Conservation (phyloP, 2,329 filamentous ascomycete genomes). For the Neospermospora avenae region DNA sequence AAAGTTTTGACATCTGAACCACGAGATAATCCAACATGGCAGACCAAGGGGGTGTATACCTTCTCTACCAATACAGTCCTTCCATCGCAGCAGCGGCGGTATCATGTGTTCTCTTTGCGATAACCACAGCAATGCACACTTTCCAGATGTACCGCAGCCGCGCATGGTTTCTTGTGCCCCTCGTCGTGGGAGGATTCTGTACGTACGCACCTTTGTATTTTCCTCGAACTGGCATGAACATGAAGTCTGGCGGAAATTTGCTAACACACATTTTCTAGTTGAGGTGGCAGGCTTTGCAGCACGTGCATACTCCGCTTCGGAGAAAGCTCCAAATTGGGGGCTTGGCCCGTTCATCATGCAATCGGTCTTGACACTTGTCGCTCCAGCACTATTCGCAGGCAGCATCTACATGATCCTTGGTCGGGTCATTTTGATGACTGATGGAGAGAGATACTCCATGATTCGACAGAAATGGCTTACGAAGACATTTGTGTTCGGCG, state of each 20-base stretch:
- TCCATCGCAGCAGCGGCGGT: background rate
- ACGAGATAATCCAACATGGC: too few relatives aligned
- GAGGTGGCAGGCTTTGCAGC: slow-evolving; percentile 38
- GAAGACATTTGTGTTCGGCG: slow-evolving; percentile 43
- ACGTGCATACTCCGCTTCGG: slow-evolving; percentile 25
- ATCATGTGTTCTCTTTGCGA: background rate
- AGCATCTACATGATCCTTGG: slow-evolving; percentile 41
- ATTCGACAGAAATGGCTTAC: slow-evolving; percentile 37
- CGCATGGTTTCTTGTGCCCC: slow-evolving; percentile 49
- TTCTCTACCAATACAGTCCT: background rate
- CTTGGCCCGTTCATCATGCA: slow-evolving; percentile 36
- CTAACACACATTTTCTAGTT: slow-evolving; percentile 30
- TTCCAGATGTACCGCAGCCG: slow-evolving; percentile 39
- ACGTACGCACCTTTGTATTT: slow-evolving; percentile 21
- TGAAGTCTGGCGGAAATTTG: background rate
- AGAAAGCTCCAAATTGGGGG: slow-evolving; percentile 17
- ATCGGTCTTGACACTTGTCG: slow-evolving; percentile 37
- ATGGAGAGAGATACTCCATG: slow-evolving; percentile 36
- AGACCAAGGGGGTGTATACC: background rate
- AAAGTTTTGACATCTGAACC: too few relatives aligned
- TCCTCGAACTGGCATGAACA: background rate
- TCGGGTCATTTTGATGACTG: slow-evolving; percentile 35
- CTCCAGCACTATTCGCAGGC: slow-evolving; percentile 39
- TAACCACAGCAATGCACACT: slow-evolving; percentile 32
- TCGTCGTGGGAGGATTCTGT: slow-evolving; percentile 48